Evolutionary conservation across 2,329 filamentous ascomycete species (phyloP).

Genomic region (Monilinia vaccinii-corymbosi): DNA sequence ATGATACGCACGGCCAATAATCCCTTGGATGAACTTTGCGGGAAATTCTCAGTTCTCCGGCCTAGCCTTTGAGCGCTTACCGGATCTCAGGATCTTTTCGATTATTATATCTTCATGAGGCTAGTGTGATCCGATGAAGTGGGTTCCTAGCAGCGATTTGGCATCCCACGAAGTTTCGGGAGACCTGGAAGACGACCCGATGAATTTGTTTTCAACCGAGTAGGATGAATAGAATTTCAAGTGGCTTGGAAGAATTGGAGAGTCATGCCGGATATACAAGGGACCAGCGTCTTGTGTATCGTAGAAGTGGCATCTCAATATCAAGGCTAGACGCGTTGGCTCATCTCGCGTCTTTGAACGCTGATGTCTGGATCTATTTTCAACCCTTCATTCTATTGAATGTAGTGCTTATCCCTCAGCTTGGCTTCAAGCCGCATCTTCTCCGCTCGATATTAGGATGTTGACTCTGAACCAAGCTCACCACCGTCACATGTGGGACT

Average conservation of each 20-base stretch:
- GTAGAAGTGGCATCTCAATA: neutral
- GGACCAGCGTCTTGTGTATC: neutral
- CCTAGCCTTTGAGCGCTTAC: neutral
- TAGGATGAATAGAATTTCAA: neutral
- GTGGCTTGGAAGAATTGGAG: neutral
- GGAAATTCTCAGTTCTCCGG: neutral
- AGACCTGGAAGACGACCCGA: neutral
- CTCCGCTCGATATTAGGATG: neutral
- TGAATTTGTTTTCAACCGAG: neutral
- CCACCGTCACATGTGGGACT: neutral
- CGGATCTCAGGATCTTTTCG: neutral
- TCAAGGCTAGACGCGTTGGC: neutral
- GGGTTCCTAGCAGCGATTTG: neutral
- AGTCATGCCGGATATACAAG: neutral
- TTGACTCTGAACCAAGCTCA: neutral
- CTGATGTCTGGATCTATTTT: neutral
- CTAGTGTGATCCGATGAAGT: neutral
- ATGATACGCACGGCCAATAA: neutral
- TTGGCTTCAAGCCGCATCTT: neutral
- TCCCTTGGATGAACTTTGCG: neutral
- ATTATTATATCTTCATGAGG: neutral
- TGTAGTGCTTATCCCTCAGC: neutral
- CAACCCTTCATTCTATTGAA: slow-evolving; percentile 1
- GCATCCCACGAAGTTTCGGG: neutral
- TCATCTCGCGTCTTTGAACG: neutral